Evolutionary conservation across 148 eudicot genomes (phyloP).

Genomic region (Rhododendron henanense): DNA sequence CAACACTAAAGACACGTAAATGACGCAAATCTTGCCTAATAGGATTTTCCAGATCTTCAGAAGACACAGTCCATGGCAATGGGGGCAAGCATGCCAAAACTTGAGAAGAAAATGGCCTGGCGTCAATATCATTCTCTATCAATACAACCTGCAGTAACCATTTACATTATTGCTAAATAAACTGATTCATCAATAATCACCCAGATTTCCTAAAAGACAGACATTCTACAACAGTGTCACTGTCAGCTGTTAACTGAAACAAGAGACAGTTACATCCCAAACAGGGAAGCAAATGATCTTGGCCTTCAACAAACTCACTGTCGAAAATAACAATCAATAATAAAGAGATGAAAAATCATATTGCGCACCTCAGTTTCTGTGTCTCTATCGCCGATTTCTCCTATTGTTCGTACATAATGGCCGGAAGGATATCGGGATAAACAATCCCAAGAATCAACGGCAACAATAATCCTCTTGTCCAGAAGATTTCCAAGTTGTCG

Average conservation of each 20-base stretch:
- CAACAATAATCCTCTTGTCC: constrained; percentile 90
- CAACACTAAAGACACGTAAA: too few relatives aligned
- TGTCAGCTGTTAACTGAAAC: background rate
- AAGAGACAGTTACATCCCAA: background rate
- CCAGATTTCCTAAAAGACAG: background rate
- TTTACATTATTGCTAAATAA: too few relatives aligned
- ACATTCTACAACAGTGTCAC: background rate
- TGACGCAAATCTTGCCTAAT: too few relatives aligned
- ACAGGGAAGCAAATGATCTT: background rate
- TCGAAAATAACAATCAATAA: background rate
- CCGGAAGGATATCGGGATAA: constrained; percentile 93
- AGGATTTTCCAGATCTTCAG: too few relatives aligned
- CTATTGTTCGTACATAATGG: constrained; percentile 88
- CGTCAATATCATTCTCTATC: too few relatives aligned
- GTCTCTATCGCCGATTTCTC: constrained; percentile 85
- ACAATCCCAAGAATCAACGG: constrained; percentile 97
- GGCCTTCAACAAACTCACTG: background rate
- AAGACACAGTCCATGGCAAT: too few relatives aligned
- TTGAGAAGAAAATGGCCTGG: too few relatives aligned
- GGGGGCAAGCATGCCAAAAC: too few relatives aligned
- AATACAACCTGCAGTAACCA: too few relatives aligned
- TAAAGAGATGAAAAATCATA: background rate
- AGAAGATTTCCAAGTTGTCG: too few relatives aligned
- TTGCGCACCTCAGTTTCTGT: constrained; percentile 92
- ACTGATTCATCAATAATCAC: too few relatives aligned